Evolutionary conservation across 768 basidiomycete genomes (phyloP).

Genomic region (Tylopilus vinaceipallidus): DNA sequence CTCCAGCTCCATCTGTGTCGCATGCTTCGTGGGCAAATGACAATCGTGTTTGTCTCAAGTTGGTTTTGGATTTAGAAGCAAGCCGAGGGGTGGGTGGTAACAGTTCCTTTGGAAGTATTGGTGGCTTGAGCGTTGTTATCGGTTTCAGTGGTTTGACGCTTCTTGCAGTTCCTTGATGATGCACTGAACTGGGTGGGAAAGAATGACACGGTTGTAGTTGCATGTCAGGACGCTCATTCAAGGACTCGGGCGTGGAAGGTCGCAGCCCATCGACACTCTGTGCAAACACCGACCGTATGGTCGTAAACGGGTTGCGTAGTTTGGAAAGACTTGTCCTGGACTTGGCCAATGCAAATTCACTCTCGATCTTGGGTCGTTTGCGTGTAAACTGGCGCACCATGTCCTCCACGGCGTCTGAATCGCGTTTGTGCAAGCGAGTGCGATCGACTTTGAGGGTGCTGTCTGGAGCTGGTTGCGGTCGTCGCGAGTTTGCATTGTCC

Average conservation of each 20-base stretch:
- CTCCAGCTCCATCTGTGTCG: no score
- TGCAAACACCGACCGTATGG: constrained; percentile 18
- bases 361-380: constrained; percentile 23
- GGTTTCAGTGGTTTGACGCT: constrained; percentile 24
- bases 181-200: constrained; percentile 2
- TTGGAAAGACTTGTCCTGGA: not conserved
- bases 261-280: not conserved
- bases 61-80: constrained; percentile 4
- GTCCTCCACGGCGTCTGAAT: constrained; percentile 17
- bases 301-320: constrained; percentile 25
- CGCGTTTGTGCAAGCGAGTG: constrained; percentile 26
- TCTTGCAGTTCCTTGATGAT: not conserved
- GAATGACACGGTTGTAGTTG: constrained; percentile 9
- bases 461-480: not conserved
- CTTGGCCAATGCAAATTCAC: constrained; percentile 19
- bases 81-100: constrained; percentile 7
- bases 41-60: constrained; percentile 21
- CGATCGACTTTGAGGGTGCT: constrained; percentile 19
- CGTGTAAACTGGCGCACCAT: constrained; percentile 20
- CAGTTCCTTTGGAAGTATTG: constrained; percentile 28
- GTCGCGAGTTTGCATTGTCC: not conserved
- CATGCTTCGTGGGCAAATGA: constrained; percentile 11
- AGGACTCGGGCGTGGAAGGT: not conserved
- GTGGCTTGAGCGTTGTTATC: constrained; percentile 30
- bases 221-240: not conserved